A percentile compares a stretch with the other conserved stretches of the same genome.
These are phyloP conservation scores for Ceratocystis alfenasii DNA, from an alignment of 2,329 filamentous ascomycete species.

Conservation along the genomic window DNA sequence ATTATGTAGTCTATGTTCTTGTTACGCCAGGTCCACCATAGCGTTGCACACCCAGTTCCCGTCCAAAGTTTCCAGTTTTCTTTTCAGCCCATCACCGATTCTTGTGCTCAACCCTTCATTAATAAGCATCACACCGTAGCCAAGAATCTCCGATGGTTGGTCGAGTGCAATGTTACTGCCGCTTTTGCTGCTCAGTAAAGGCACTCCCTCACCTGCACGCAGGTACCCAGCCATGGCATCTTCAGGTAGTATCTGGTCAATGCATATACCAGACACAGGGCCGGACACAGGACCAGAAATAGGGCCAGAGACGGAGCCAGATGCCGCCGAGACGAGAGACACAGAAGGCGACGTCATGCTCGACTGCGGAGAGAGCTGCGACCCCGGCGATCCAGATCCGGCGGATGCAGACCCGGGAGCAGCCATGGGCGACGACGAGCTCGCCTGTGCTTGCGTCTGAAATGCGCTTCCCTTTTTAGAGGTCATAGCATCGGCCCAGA, in stretches of 20 bases:
- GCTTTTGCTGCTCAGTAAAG: slow-evolving; percentile 30
- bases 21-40: not conserved
- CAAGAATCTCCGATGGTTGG: slow-evolving; percentile 32
- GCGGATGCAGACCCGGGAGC: not conserved
- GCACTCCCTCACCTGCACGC: slow-evolving; percentile 32
- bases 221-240: slow-evolving; percentile 31
- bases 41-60: slow-evolving; percentile 32
- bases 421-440: not conserved
- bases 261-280: slow-evolving; percentile 26
- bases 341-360: not conserved
- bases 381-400: slow-evolving; percentile 13
- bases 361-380: slow-evolving; percentile 13
- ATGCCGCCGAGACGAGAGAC: slow-evolving; percentile 6
- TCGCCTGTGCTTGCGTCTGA: not conserved
- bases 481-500: slow-evolving; percentile 49
- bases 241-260: slow-evolving; percentile 34
- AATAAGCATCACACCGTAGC: slow-evolving; percentile 33
- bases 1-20: not conserved
- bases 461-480: not conserved
- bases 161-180: slow-evolving; percentile 31
- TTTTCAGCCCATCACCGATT: slow-evolving; percentile 35
- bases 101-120: slow-evolving; percentile 34
- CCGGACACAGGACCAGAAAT: not conserved
- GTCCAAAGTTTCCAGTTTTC: slow-evolving; percentile 34
- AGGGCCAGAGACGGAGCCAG: slow-evolving; percentile 13